phyloP scores from a whole-genome alignment of 1,139 yeast genomes.

The Debaryomyces coudertii region DNA sequence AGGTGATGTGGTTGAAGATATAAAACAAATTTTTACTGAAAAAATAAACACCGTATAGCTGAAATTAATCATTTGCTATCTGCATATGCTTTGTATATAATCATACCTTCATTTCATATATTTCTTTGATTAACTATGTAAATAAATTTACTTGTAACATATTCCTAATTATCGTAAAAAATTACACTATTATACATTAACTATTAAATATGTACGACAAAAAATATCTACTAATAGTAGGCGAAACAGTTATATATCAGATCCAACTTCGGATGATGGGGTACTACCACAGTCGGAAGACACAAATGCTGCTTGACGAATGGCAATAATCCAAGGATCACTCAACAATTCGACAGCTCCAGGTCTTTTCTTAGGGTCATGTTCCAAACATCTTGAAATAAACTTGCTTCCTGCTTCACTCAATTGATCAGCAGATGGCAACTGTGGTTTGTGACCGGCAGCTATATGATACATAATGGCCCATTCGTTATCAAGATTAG shows the following conservation, averaged over 20 bases:
- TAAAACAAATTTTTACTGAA: conserved; percentile 41
- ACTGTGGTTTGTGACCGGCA: conserved; percentile 87
- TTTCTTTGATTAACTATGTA: not conserved
- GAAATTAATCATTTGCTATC: not conserved
- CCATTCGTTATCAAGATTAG: conserved; percentile 94
- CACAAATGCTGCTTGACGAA: conserved; percentile 71
- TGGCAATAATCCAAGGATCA: conserved; percentile 89
- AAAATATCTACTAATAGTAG: not conserved
- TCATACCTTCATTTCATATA: conserved; percentile 2
- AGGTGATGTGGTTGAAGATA: conserved; percentile 55
- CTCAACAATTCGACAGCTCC: conserved; percentile 81
- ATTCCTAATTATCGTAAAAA: not conserved
- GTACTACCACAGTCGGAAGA: conserved; percentile 40
- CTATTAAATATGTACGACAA: not conserved
- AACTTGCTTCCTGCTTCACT: conserved; percentile 74
- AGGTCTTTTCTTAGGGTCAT: conserved; percentile 79
- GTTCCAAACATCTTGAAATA: conserved; percentile 75
- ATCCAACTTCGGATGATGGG: conserved; percentile 40
- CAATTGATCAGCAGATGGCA: conserved; percentile 79
- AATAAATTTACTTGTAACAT: not conserved
- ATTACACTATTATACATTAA: not conserved
- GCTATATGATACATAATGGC: conserved; percentile 98
- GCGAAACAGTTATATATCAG: conserved; percentile 14
- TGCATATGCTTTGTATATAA: conserved; percentile 3
- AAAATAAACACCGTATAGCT: conserved; percentile 13